Percentiles rank a stretch among this genome's conserved stretches.
These are phyloP conservation scores for Paratrypanosoma confusum DNA, from an alignment of 208 protist species.

Conservation along the genomic window DNA sequence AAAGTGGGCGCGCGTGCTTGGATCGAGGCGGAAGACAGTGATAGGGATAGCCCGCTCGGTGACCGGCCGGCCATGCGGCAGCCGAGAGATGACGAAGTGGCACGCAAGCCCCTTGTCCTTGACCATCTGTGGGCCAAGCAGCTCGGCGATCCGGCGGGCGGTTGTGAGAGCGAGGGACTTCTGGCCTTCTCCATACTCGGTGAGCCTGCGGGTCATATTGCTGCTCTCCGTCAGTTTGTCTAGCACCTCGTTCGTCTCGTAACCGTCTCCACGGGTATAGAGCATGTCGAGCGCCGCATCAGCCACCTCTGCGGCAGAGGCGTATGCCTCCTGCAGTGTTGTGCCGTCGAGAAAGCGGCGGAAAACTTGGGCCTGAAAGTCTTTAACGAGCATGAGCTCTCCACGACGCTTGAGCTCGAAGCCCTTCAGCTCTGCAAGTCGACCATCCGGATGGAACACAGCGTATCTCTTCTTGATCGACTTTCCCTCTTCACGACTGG, in stretches of 20 bases:
- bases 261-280: constrained; percentile 70
- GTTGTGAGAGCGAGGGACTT: constrained; percentile 99
- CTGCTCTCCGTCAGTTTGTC: constrained; percentile 96
- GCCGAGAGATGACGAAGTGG: constrained; percentile 96
- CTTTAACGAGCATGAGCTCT: constrained; percentile 99
- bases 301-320: constrained; percentile 90
- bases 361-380: constrained; percentile 98
- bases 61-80: constrained; percentile 91
- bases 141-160: constrained; percentile 94
- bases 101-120: constrained; percentile 96
- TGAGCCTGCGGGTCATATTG: constrained; percentile 93
- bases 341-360: constrained; percentile 93
- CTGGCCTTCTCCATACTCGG: constrained; percentile 95
- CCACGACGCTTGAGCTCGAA: constrained; percentile 99
- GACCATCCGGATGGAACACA: constrained; percentile 97
- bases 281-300: constrained; percentile 97
- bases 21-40: constrained; percentile 94
- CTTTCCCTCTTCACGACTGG: constrained; percentile 98
- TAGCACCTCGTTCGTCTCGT: constrained; percentile 94
- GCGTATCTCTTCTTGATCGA: constrained; percentile 99
- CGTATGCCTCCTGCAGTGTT: constrained; percentile 94
- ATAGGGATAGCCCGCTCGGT: constrained; percentile 97
- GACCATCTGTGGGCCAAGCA: constrained; percentile 97
- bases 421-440: constrained; percentile 99
- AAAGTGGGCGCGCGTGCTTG: constrained; percentile 79